phyloP scores from a whole-genome alignment of 2,329 filamentous ascomycete genomes.

The Ophiostoma quercus region DNA sequence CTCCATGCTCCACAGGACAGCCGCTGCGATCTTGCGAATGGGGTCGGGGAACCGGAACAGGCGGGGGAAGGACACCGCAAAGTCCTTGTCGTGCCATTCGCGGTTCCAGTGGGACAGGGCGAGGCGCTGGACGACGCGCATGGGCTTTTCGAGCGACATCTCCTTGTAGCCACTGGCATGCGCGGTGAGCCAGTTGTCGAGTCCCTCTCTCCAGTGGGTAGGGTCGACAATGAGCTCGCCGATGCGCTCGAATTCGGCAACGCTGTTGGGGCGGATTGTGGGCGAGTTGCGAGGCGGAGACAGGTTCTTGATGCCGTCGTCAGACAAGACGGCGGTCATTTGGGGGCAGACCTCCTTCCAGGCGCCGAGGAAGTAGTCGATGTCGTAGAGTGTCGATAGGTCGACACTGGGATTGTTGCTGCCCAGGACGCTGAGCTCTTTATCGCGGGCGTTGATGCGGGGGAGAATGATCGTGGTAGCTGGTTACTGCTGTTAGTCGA shows the following conservation, averaged over 20 bases:
- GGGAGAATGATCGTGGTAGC: conserved; percentile 28
- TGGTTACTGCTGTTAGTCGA: conserved; percentile 10
- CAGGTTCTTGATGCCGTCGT: conserved; percentile 21
- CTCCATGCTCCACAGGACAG: conserved; percentile 20
- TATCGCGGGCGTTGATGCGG: conserved; percentile 28
- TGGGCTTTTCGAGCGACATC: conserved; percentile 22
- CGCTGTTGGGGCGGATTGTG: conserved; percentile 12
- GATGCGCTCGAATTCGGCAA: conserved; percentile 16
- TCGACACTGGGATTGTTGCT: conserved; percentile 19
- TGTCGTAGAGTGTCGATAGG: conserved; percentile 24
- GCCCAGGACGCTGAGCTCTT: conserved; percentile 23
- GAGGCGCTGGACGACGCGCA: conserved; percentile 20
- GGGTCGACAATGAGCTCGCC: conserved; percentile 28
- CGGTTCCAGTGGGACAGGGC: conserved; percentile 24
- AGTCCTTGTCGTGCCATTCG: conserved; percentile 22
- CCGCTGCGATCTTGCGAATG: conserved; percentile 18
- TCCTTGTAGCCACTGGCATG: conserved; percentile 14
- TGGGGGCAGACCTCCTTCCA: conserved; percentile 26
- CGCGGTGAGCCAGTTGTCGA: conserved; percentile 26
- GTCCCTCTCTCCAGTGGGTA: conserved; percentile 27
- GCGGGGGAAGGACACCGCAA: conserved; percentile 26
- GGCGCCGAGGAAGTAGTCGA: conserved; percentile 23
- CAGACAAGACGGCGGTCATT: conserved; percentile 25
- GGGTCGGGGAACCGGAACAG: conserved; percentile 24
- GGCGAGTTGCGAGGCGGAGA: conserved; percentile 13